Percentiles rank a stretch among this genome's conserved stretches.
Conservation (phyloP, 495 filamentous ascomycete species). For the Letharia columbiana region DNA sequence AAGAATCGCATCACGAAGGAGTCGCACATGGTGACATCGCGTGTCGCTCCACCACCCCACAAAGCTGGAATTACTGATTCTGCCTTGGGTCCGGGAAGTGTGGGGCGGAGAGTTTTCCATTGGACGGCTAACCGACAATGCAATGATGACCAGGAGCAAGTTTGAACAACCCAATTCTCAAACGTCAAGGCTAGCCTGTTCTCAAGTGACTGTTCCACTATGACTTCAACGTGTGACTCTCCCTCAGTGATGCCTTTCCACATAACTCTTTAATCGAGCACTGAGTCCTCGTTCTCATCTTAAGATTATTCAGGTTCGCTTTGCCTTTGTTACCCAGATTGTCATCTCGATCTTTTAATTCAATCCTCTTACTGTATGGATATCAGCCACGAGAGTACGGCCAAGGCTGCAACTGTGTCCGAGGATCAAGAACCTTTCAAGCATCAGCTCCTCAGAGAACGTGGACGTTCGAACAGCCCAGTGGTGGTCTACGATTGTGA, state of each 20-base stretch:
- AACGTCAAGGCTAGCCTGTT: neutral
- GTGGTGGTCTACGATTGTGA: constrained; percentile 6
- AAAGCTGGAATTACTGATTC: no score
- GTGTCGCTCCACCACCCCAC: no score
- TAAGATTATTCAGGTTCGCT: neutral
- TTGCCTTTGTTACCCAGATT: neutral
- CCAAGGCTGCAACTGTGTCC: neutral
- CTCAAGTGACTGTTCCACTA: no score
- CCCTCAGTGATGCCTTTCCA: neutral
- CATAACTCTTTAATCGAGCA: neutral
- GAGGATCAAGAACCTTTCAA: neutral
- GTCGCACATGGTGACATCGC: no score
- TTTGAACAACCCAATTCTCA: no score
- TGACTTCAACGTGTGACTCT: neutral
- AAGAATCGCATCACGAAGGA: no score
- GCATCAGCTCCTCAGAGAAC: neutral
- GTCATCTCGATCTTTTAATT: neutral
- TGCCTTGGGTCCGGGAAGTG: no score
- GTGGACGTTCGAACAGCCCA: neutral
- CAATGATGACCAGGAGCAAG: no score
- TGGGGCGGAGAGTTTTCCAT: no score
- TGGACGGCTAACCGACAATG: no score
- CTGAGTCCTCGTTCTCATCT: neutral
- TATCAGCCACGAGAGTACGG: neutral
- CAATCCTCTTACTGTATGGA: neutral